Base-by-base conservation (phyloP, 805 yeast species). In the Lipomyces starkeyi region DNA sequence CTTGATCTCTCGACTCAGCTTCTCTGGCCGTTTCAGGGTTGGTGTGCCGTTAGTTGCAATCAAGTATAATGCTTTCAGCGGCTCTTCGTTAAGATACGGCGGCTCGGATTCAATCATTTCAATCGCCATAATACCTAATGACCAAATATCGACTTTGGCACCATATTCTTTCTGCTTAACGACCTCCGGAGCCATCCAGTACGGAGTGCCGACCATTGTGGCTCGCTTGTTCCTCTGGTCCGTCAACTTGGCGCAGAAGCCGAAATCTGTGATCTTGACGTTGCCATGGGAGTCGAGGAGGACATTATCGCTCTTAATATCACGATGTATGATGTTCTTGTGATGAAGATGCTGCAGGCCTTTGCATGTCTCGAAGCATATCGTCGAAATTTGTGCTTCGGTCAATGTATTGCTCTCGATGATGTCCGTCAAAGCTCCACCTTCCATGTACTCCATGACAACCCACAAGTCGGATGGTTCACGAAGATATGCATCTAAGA, bases 381-480 rank as follows among this genome's bases (percentile, higher is more conserved):
- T 92, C 2, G 93, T 87, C 1, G 98, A 91, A 72, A 96, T 95
- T 80, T 96, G 99, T 62, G 87, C 86, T 78, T 95, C 99, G 20
- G 86, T 85, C 73, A 95, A 80, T 78, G 66, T 88, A 77, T 93
- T 93, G 79, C 93, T 91, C 65, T 93, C 97, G 76, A 96, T 93
- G 54, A 96, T 91, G 80, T 95, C 99, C 0, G 98, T 95, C 73
- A 95, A 82, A 3, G 97, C 91, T 0, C 99, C 99, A 64, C 99
- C 99, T 80, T 96, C 98, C 99, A 95, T 95, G 78, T 88, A 96
- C 79, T 95, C 99, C 99, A 95, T 95, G 40, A 96, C 91, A n/a
- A 95, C 99, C 97, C 98, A 94, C 68, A 95, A 82, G 75, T 95
- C 98, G 67, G 86, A 84, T 60, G 84, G 82, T 3, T 92, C 91